phyloP scores from a whole-genome alignment of 805 yeast species.

The Hanseniaspora occidentalis region DNA sequence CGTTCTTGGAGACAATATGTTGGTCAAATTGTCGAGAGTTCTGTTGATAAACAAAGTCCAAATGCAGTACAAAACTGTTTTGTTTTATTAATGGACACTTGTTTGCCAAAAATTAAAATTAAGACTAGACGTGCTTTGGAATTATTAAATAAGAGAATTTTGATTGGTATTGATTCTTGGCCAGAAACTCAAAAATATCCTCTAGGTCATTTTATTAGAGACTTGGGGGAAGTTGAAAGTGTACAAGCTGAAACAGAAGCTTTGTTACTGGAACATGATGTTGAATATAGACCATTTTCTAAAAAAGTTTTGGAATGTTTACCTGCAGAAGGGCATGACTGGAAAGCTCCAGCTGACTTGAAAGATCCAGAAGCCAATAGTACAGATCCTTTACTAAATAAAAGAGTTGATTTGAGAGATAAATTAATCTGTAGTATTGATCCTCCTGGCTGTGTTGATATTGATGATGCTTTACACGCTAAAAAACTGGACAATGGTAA shows the following conservation, averaged over 20 bases:
- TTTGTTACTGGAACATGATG: slow-evolving; percentile 83
- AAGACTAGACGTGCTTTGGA: slow-evolving; percentile 78
- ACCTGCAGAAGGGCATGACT: slow-evolving; percentile 85
- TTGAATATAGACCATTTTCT: slow-evolving; percentile 91
- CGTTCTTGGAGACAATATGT: slow-evolving; percentile 95
- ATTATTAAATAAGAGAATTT: slow-evolving; percentile 78
- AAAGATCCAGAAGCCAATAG: slow-evolving; percentile 41
- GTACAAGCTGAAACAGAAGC: slow-evolving; percentile 96
- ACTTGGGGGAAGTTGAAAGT: slow-evolving; percentile 81
- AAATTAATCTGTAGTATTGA: slow-evolving; percentile 88
- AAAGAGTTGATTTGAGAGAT: slow-evolving; percentile 79
- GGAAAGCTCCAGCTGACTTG: slow-evolving; percentile 71
- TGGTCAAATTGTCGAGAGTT: slow-evolving; percentile 77
- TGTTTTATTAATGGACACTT: slow-evolving; percentile 78
- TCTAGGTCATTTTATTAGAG: slow-evolving; percentile 86
- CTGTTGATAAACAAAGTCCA: slow-evolving; percentile 46
- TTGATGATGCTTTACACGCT: slow-evolving; percentile 96
- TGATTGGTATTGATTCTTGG: slow-evolving; percentile 91
- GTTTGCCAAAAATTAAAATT: slow-evolving; percentile 77
- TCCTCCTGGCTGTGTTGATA: slow-evolving; percentile 97
- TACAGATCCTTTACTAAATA: slow-evolving; percentile 33
- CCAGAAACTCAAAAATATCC: slow-evolving; percentile 73
- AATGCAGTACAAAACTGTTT: slow-evolving; percentile 69
- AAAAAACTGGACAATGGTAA: slow-evolving; percentile 76
- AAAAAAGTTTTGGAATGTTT: slow-evolving; percentile 84